A percentile compares a stretch with the other conserved stretches of the same genome.
Evolutionary conservation across 768 basidiomycete species (phyloP).

Genomic region (Lentinula aciculospora): DNA sequence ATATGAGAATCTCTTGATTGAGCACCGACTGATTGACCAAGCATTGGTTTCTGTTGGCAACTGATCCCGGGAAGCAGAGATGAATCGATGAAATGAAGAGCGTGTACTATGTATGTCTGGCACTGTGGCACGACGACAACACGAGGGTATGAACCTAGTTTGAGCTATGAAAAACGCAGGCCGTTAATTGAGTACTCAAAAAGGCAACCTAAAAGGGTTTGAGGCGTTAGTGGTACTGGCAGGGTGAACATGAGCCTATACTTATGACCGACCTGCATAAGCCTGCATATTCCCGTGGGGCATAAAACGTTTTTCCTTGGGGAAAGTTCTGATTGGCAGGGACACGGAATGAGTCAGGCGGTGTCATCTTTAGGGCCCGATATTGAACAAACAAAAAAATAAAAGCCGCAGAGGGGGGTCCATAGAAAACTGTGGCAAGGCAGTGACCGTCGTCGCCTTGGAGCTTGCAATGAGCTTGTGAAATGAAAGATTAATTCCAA

Average conservation of each 20-base stretch:
- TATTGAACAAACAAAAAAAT: background rate
- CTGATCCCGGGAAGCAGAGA: background rate
- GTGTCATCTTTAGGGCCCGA: background rate
- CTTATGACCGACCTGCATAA: background rate
- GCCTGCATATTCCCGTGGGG: background rate
- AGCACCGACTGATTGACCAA: background rate
- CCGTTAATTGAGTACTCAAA: background rate
- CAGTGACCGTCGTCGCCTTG: too few species aligned
- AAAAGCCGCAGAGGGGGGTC: too few species aligned
- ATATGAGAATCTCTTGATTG: background rate
- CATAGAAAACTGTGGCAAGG: background rate
- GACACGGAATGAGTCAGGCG: conserved; percentile 3
- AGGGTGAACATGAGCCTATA: background rate
- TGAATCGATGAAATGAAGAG: background rate
- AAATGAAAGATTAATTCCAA: background rate
- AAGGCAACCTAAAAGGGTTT: background rate
- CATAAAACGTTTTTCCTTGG: background rate
- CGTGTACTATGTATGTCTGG: background rate
- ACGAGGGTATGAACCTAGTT: conserved; percentile 2
- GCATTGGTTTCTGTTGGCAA: background rate
- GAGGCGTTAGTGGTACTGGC: background rate
- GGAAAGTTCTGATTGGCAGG: background rate
- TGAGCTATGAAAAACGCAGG: background rate
- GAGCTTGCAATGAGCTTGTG: too few species aligned
- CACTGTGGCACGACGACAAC: background rate